These are phyloP conservation scores for Talaromyces pinophilus DNA, from an alignment of 2,329 filamentous ascomycete species.

Conservation along the genomic window DNA sequence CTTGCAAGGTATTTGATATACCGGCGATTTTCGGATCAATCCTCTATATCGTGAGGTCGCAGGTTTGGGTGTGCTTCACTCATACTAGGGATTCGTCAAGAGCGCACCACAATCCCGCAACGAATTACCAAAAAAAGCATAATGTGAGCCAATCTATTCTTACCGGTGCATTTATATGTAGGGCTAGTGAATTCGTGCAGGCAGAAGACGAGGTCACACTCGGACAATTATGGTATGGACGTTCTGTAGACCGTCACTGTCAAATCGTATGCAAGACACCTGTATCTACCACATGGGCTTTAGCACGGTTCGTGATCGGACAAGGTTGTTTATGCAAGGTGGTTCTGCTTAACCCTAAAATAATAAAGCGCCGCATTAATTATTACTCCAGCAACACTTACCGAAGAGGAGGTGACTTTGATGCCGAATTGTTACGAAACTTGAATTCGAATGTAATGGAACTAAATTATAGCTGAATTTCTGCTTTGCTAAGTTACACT, in stretches of 20 bases:
- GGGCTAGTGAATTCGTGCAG: neutral
- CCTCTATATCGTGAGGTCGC: neutral
- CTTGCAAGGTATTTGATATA: neutral
- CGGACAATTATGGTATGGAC: neutral
- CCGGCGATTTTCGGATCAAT: neutral
- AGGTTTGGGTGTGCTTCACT: neutral
- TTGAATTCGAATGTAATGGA: neutral
- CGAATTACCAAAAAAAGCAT: neutral
- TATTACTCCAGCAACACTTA: neutral
- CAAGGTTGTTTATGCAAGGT: neutral
- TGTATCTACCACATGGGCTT: neutral
- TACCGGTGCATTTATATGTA: neutral
- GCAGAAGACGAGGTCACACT: neutral
- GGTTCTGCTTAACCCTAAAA: neutral
- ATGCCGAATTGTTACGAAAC: neutral
- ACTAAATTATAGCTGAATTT: neutral
- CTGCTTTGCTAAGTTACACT: neutral
- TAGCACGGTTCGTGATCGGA: neutral
- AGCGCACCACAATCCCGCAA: neutral
- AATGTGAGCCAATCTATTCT: neutral
- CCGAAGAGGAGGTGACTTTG: neutral
- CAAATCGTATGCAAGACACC: neutral
- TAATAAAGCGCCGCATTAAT: constrained; percentile 2
- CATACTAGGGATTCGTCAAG: neutral
- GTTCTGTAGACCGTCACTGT: neutral